Conservation (phyloP, 148 eudicot species). For the Selenicereus undatus region DNA sequence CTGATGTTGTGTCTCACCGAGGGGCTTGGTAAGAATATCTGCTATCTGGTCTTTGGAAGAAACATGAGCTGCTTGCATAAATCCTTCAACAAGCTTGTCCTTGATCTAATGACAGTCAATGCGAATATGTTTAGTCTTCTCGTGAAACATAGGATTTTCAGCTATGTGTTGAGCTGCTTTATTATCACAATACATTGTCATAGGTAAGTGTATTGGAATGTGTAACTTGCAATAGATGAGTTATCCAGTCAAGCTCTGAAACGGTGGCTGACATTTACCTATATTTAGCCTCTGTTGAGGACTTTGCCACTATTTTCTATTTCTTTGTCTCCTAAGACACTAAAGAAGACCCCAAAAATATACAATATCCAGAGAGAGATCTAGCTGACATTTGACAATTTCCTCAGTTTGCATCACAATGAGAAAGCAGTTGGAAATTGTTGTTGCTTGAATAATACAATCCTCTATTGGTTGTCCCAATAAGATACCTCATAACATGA, state of each 20-base stretch:
- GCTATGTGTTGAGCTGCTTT: background rate
- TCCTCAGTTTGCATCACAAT: background rate
- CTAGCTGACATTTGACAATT: background rate
- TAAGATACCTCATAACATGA: background rate
- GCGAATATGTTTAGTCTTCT: too few species aligned
- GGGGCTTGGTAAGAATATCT: too few species aligned
- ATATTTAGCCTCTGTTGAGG: background rate
- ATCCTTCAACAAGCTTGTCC: too few species aligned
- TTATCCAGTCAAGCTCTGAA: background rate
- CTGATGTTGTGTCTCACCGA: too few species aligned
- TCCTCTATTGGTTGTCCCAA: background rate
- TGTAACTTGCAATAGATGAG: background rate
- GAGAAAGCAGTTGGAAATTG: too few species aligned
- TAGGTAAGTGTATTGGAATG: too few species aligned
- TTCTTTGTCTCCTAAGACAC: background rate
- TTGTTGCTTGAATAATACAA: background rate
- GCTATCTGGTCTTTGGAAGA: too few species aligned
- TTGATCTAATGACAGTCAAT: too few species aligned
- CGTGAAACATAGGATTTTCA: background rate
- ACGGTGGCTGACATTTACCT: background rate
- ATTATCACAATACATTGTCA: background rate
- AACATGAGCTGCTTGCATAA: too few species aligned
- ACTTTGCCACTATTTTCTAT: background rate
- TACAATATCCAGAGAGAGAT: background rate
- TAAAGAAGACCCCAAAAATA: background rate